Evolutionary conservation across 2,329 filamentous ascomycete species (phyloP).

Genomic region (Biscogniauxia mediterranea): DNA sequence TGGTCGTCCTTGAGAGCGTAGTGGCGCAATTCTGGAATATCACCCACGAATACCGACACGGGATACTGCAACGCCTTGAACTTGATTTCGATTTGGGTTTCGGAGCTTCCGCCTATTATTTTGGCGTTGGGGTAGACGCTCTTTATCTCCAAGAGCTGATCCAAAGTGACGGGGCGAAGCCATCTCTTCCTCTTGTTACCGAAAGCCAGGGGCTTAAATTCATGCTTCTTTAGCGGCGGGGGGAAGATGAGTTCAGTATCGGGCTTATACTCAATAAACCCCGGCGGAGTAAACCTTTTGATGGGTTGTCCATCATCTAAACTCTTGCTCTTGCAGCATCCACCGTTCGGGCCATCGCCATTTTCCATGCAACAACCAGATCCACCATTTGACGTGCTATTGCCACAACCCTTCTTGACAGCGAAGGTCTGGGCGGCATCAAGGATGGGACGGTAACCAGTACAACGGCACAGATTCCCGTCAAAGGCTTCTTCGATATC

Average conservation of each 20-base stretch:
- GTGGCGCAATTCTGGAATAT: conserved; percentile 84
- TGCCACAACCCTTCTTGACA: conserved; percentile 49
- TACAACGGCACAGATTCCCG: conserved; percentile 93
- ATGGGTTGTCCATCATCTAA: conserved; percentile 51
- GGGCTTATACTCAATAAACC: conserved; percentile 91
- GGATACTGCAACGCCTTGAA: conserved; percentile 94
- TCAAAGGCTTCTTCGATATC: conserved; percentile 96
- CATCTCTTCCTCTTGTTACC: conserved; percentile 94
- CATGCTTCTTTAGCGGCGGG: conserved; percentile 76
- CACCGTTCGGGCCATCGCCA: conserved; percentile 46
- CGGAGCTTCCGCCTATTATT: conserved; percentile 91
- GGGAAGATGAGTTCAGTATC: conserved; percentile 96
- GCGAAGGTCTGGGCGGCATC: conserved; percentile 93
- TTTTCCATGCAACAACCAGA: conserved; percentile 72
- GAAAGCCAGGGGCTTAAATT: conserved; percentile 78
- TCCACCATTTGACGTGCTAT: conserved; percentile 48
- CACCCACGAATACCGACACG: conserved; percentile 86
- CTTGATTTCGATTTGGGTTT: conserved; percentile 97
- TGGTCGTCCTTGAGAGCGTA: conserved; percentile 77
- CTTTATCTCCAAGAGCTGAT: conserved; percentile 92
- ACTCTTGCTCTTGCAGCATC: conserved; percentile 68
- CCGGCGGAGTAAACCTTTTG: conserved; percentile 76
- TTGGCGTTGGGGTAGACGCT: conserved; percentile 80
- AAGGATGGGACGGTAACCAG: conserved; percentile 89
- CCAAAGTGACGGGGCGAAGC: conserved; percentile 83